Evolutionary conservation across 768 basidiomycete species (phyloP), one percentile per base, ranked within the genome.

Genomic region (Leccinum broughii): DNA sequence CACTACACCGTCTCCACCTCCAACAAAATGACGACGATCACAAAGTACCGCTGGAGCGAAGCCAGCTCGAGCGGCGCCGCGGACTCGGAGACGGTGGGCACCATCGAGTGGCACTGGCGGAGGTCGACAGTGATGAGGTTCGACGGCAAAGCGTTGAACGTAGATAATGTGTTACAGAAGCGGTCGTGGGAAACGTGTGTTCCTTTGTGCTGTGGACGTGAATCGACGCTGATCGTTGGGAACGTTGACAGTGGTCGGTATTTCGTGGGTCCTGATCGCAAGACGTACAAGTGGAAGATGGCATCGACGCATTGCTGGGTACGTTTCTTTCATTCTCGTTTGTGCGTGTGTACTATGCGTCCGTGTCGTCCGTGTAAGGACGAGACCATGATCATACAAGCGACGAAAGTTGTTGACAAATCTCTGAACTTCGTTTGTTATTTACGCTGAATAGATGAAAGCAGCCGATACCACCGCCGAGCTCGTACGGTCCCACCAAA

Each of bases 281-380:
- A 55, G 9, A 60, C 64, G 26, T 78, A 75, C 64, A 72, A 72
- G 20, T 78, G 76, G 77, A 67, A 66, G 26, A 24, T 74, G 11
- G 67, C 62, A 9, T 54, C 58, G 20, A 61, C 62, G 6, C 67
- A 70, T 6, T 70, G 70, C 14, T 64, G 67, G 68, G 75, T 72
- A 54, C 14, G 70, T 62, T 3, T 11, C 7, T n/a, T 26, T 7
- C 6, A 7, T 17, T 17, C 26, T 53, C 8, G 11, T 14, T 48
- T 17, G 48, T 8, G 32, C 8, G 37, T 8, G 37, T 39, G 37
- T 2, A 13, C 32, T 41, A n/a, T 41, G 17, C 41, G 9, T 41
- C 41, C n/a, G 17, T 39, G 39, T 37, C 32, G 32, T 34, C 32
- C 32, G 11, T 34, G 32, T 34, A 13, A 34, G 32, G 32, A 34